Evolutionary conservation across 2,329 filamentous ascomycete genomes (phyloP).

Genomic region (Teratosphaeria epicoccoides): DNA sequence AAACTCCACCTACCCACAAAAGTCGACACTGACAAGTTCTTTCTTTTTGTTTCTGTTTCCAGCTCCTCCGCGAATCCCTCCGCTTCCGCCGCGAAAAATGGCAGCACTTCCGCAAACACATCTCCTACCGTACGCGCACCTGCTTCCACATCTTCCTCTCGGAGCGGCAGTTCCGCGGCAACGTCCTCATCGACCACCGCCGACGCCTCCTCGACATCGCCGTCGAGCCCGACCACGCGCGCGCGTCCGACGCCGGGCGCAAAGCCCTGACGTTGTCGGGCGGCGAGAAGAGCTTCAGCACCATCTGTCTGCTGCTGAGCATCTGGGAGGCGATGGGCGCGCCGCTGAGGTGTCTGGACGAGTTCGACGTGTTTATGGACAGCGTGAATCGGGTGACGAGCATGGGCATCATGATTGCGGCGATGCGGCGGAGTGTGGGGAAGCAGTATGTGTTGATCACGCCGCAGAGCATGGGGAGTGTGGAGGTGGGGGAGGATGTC

Average conservation of each 20-base stretch:
- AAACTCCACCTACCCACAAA: slow-evolving; percentile 25
- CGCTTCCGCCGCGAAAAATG: slow-evolving; percentile 62
- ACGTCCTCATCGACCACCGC: slow-evolving; percentile 66
- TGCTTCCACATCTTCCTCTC: slow-evolving; percentile 82
- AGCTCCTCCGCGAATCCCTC: slow-evolving; percentile 43
- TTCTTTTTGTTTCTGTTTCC: too few species aligned
- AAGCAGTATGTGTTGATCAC: slow-evolving; percentile 95
- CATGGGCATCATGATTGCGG: slow-evolving; percentile 84
- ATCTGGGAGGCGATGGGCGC: slow-evolving; percentile 99
- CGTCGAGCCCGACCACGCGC: slow-evolving; percentile 59
- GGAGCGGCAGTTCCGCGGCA: slow-evolving; percentile 80
- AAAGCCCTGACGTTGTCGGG: slow-evolving; percentile 88
- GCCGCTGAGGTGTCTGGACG: slow-evolving; percentile 85
- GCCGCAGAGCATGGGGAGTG: slow-evolving; percentile 64
- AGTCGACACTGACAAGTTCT: slow-evolving; percentile 8
- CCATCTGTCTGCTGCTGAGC: slow-evolving; percentile 81
- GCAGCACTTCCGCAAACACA: slow-evolving; percentile 69
- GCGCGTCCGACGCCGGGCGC: slow-evolving; percentile 57
- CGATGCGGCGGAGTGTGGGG: slow-evolving; percentile 75
- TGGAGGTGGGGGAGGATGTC: slow-evolving; percentile 57
- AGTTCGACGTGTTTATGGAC: slow-evolving; percentile 99
- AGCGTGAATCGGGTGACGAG: slow-evolving; percentile 87
- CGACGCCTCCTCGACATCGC: slow-evolving; percentile 65
- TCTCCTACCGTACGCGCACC: slow-evolving; percentile 73
- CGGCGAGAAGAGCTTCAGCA: slow-evolving; percentile 95